Evolutionary conservation across 1,284 basidiomycete genomes (phyloP), one percentile per base, ranked within the genome.

Genomic region (Sphagnurus paluster): DNA sequence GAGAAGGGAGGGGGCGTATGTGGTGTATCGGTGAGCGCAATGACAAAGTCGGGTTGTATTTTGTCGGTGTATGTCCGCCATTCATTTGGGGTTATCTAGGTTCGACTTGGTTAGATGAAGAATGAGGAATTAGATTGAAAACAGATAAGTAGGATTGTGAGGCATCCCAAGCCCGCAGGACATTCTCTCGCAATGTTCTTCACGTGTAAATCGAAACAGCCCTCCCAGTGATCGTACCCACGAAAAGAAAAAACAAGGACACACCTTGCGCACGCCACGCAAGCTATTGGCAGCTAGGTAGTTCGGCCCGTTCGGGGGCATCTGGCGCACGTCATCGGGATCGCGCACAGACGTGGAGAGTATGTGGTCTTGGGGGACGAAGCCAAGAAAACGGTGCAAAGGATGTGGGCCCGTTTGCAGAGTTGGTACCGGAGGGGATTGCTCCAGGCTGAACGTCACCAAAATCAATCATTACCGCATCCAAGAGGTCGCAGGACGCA

Each of bases 201-300:
- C n/a, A n/a, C n/a, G n/a, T n/a, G n/a, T n/a, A n/a, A n/a, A n/a
- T n/a, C n/a, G n/a, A n/a, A n/a, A n/a, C n/a, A n/a, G n/a, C n/a
- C n/a, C n/a, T n/a, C n/a, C n/a, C n/a, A n/a, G n/a, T n/a, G n/a
- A n/a, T n/a, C n/a, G n/a, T n/a, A n/a, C n/a, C n/a, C n/a, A n/a
- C n/a, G n/a, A n/a, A n/a, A n/a, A n/a, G n/a, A n/a, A n/a, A n/a
- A n/a, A n/a, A n/a, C n/a, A n/a, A 42, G 40, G 17, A 39, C 53
- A 23, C 16, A 85, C 87, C 77, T 82, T 87, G 16, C 79, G 76
- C 1, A 88, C 79, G 8, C 90, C 90, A n/a, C 86, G 70, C 10
- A 84, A 65, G 44, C 82, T 83, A 21, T 72, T 67, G 0, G 78
- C 80, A 5, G 75, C 74, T 3, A 88, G 65, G 50, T 75, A 70